Percentiles rank a stretch among this genome's conserved stretches.
phyloP scores from a whole-genome alignment of 805 yeast species.

The Candida easanensis region DNA sequence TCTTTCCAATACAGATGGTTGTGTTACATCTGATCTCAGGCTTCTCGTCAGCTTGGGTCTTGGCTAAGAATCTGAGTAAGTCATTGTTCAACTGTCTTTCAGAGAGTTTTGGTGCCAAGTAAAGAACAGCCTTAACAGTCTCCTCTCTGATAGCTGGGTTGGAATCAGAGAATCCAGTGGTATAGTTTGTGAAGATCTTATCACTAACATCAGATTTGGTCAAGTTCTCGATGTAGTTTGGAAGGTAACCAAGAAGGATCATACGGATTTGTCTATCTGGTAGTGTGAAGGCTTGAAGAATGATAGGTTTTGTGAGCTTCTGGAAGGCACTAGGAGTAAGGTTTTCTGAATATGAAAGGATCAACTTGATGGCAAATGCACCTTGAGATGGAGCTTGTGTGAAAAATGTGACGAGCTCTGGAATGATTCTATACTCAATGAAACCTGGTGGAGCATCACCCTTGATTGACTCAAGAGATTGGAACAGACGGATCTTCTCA shows the following conservation, averaged over 20 bases:
- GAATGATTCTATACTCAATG: constrained; percentile 61
- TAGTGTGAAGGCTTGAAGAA: constrained; percentile 59
- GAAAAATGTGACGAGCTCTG: constrained; percentile 57
- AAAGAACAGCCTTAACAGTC: constrained; percentile 64
- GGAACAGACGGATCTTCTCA: constrained; percentile 50
- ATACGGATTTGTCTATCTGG: constrained; percentile 79
- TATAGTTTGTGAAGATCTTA: constrained; percentile 61
- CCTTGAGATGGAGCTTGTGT: constrained; percentile 26
- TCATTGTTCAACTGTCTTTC: constrained; percentile 87
- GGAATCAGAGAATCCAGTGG: constrained; percentile 85
- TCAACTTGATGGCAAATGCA: constrained; percentile 27
- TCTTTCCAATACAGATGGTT: constrained; percentile 61
- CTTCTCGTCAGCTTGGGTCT: constrained; percentile 71
- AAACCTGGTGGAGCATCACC: constrained; percentile 46
- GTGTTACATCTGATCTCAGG: constrained; percentile 80
- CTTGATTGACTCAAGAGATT: constrained; percentile 34
- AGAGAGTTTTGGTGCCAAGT: constrained; percentile 59
- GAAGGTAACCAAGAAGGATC: constrained; percentile 62
- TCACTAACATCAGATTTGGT: constrained; percentile 62
- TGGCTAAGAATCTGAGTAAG: constrained; percentile 74
- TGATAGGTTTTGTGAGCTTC: constrained; percentile 51
- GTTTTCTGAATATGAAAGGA: constrained; percentile 32
- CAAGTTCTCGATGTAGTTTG: constrained; percentile 48
- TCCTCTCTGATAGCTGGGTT: constrained; percentile 78
- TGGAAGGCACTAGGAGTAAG: constrained; percentile 37